Percentiles rank a stretch among this genome's conserved stretches.
Evolutionary conservation across 768 basidiomycete species (phyloP).

Genomic region (Amanita molliuscula): DNA sequence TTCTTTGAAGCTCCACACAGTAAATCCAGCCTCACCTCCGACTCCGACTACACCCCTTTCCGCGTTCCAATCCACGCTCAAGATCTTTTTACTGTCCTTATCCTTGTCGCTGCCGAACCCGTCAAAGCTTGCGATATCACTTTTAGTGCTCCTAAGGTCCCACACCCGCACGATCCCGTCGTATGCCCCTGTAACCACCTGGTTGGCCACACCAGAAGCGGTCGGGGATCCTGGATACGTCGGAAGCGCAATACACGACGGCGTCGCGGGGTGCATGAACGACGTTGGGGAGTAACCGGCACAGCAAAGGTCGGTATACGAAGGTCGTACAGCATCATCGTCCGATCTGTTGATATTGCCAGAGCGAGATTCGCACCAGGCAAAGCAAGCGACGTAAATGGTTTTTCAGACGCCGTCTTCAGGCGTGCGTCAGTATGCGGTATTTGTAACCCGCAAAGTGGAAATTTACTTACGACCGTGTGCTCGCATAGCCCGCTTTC

Average conservation of each 20-base stretch:
- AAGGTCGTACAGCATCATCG: slow-evolving; percentile 60
- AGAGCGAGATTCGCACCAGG: slow-evolving; percentile 37
- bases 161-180: slow-evolving; percentile 71
- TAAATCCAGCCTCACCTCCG: slow-evolving; percentile 57
- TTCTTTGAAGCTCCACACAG: slow-evolving; percentile 36
- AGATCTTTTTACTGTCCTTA: slow-evolving; percentile 38
- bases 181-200: slow-evolving; percentile 64
- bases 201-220: slow-evolving; percentile 23
- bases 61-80: slow-evolving; percentile 45
- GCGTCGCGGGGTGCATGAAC: slow-evolving; percentile 54
- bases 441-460: background rate
- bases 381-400: slow-evolving; percentile 56
- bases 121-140: slow-evolving; percentile 54
- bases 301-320: slow-evolving; percentile 28
- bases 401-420: slow-evolving; percentile 62
- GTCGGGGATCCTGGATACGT: slow-evolving; percentile 11
- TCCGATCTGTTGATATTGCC: slow-evolving; percentile 66
- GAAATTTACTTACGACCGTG: slow-evolving; percentile 47
- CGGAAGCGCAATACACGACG: slow-evolving; percentile 39
- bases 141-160: slow-evolving; percentile 65
- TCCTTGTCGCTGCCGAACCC: slow-evolving; percentile 30
- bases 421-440: background rate
- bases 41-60: slow-evolving; percentile 39
- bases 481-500: slow-evolving; percentile 61
- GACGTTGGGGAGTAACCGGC: slow-evolving; percentile 23